Base-by-base conservation (phyloP, 2,329 filamentous ascomycete genomes). In the Karstenula rhodostoma region DNA sequence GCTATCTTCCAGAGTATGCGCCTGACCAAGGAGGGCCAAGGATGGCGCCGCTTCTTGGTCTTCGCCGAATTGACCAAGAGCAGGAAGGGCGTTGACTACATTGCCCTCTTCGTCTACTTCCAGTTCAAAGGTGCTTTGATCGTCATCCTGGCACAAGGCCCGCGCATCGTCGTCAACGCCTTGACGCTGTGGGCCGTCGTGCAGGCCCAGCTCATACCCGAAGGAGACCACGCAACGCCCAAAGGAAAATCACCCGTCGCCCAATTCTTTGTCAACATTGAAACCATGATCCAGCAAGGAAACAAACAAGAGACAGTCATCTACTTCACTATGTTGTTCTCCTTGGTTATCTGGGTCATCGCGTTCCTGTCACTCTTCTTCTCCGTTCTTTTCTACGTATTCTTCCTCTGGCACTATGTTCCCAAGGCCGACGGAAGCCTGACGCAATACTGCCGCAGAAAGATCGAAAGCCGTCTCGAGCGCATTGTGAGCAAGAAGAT, bases 391-490 rank as follows among this genome's bases (percentile, higher is more conserved):
- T 88, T 96, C 61, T 98, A 96, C 78, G 78, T 97, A 40, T 87
- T 92, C 70, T 99, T 97, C 77, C 85, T 99, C 6, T 97, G 91
- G 86, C 91, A 95, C 78, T 95, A 94, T 79, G 94, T 99, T 62
- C 93, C 94, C 1, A 86, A 86, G 37, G 83, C 87, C 12, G 93
- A 97, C 72, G 92, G 93, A 6, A 89, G 91, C 8, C 84, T 99
- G 32, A 87, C 88, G 5, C 89, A 89, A 27, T 99, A 96, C 80
- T 98, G 95, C 76, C 90, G 92, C 63, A 90, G 93, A 48, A 98
- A 98, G 81, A 90, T 97, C 75, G 96, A 96, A 79, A 89, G 87
- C 70, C 85, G 93, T 67, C 84, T 99, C 67, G 90, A 90, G 73
- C 88, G 88, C 67, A 95, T 98, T 66, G 94, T 98, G 4, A 88